phyloP scores from a whole-genome alignment of 192 early-diverging fungal genomes.

The Endogone sp. region DNA sequence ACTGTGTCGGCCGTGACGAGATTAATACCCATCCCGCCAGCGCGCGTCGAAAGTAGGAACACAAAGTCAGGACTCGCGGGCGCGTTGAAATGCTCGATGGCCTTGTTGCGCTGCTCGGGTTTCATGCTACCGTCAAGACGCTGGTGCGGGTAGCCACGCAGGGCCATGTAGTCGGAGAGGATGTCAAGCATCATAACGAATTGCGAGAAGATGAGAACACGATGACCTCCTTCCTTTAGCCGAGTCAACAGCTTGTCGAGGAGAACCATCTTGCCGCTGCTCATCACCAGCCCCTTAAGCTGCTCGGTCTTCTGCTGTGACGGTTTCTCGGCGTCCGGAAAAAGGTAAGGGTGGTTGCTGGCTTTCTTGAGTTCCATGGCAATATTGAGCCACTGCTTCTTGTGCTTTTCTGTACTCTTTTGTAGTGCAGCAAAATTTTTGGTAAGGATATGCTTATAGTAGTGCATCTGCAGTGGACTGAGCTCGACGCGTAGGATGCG shows the following conservation, averaged over 20 bases:
- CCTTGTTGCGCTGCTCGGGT: constrained; percentile 87
- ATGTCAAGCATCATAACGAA: constrained; percentile 98
- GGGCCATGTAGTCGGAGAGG: constrained; percentile 86
- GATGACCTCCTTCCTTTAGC: constrained; percentile 86
- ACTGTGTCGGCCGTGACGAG: constrained; percentile 96
- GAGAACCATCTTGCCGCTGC: constrained; percentile 98
- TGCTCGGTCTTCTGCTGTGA: constrained; percentile 64
- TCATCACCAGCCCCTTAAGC: constrained; percentile 76
- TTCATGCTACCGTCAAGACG: constrained; percentile 90
- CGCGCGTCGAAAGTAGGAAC: constrained; percentile 94
- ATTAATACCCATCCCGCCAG: constrained; percentile 97
- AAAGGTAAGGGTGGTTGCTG: constrained; percentile 94
- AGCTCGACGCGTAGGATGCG: constrained; percentile 93
- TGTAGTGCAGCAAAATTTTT: constrained; percentile 86
- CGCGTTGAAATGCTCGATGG: constrained; percentile 98
- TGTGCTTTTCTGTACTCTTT: constrained; percentile 45
- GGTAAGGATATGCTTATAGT: constrained; percentile 93
- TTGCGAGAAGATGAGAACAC: constrained; percentile 98
- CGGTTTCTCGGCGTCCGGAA: constrained; percentile 70
- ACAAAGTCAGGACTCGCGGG: constrained; percentile 91
- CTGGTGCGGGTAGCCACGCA: constrained; percentile 86
- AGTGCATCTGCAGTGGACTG: constrained; percentile 84
- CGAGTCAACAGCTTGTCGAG: constrained; percentile 93
- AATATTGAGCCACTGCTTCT: constrained; percentile 88
- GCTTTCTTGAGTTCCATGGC: constrained; percentile 97